Conservation (phyloP, 345 rosid genomes). For the Brassica carinata region DNA sequence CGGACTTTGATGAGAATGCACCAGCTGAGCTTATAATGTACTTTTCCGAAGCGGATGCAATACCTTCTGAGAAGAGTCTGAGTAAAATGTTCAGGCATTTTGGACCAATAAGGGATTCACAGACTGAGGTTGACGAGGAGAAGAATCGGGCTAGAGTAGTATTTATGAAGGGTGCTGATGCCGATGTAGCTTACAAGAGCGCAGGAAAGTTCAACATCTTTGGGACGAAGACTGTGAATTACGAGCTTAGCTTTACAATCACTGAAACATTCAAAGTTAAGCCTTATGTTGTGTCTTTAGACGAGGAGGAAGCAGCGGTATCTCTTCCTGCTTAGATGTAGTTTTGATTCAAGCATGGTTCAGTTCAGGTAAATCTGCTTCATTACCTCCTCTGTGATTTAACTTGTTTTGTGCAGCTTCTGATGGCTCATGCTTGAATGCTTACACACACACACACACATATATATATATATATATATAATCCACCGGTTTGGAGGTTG, state of each 20-base stretch:
- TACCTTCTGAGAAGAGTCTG: conserved; percentile 79
- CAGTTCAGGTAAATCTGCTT: neutral
- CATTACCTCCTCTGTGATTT: neutral
- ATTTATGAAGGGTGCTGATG: conserved; percentile 71
- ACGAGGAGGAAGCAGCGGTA: neutral
- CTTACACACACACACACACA: neutral
- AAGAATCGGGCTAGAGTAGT: conserved; percentile 87
- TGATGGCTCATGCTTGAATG: neutral
- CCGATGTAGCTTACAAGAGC: conserved; percentile 77
- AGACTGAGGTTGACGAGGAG: conserved; percentile 72
- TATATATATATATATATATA: too few relatives aligned
- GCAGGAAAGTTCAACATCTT: conserved; percentile 65
- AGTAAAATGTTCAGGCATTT: conserved; percentile 84
- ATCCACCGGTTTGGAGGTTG: neutral
- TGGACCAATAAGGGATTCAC: conserved; percentile 74
- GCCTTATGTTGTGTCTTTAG: neutral
- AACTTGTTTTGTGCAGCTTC: neutral
- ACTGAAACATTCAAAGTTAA: neutral
- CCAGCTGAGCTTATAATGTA: conserved; percentile 85
- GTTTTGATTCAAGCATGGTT: conserved; percentile 28
- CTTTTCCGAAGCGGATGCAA: conserved; percentile 59
- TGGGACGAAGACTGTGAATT: neutral
- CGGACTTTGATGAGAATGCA: conserved; percentile 56
- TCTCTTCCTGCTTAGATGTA: neutral
- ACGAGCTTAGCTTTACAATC: neutral